Evolutionary conservation across 768 basidiomycete genomes (phyloP).

Genomic region (Trametes villosa): DNA sequence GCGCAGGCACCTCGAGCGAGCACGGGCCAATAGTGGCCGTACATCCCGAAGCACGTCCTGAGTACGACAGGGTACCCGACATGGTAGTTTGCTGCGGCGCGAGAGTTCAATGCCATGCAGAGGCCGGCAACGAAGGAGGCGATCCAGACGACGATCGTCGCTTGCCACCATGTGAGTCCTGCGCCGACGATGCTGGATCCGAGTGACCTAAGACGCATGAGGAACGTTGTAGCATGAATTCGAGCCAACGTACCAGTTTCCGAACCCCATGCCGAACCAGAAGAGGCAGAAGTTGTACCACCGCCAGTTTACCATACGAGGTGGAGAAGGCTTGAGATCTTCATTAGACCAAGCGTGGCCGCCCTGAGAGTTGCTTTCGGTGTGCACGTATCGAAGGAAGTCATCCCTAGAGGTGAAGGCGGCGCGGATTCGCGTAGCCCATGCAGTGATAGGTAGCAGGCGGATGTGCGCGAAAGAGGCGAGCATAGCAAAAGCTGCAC

Average conservation of each 20-base stretch:
- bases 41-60: slow-evolving; percentile 27
- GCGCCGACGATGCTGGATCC: slow-evolving; percentile 25
- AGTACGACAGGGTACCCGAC: slow-evolving; percentile 28
- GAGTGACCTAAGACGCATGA: slow-evolving; percentile 14
- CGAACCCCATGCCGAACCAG: slow-evolving; percentile 29
- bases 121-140: slow-evolving; percentile 21
- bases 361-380: slow-evolving; percentile 21
- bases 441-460: too few relatives aligned
- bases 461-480: too few relatives aligned
- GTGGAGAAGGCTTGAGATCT: slow-evolving; percentile 26
- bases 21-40: slow-evolving; percentile 28
- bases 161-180: slow-evolving; percentile 27
- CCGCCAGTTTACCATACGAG: slow-evolving; percentile 23
- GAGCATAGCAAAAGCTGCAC: too few relatives aligned
- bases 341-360: slow-evolving; percentile 25
- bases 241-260: slow-evolving; percentile 19
- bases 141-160: slow-evolving; percentile 26
- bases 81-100: slow-evolving; percentile 26
- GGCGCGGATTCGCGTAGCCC: slow-evolving; percentile 11
- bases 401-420: slow-evolving; percentile 19
- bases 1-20: slow-evolving; percentile 23
- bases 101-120: slow-evolving; percentile 26
- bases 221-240: background rate
- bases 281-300: slow-evolving; percentile 30
- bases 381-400: slow-evolving; percentile 21